Base-by-base conservation (phyloP, 176 grass and related monocot species). In the Oryza australiensis region DNA sequence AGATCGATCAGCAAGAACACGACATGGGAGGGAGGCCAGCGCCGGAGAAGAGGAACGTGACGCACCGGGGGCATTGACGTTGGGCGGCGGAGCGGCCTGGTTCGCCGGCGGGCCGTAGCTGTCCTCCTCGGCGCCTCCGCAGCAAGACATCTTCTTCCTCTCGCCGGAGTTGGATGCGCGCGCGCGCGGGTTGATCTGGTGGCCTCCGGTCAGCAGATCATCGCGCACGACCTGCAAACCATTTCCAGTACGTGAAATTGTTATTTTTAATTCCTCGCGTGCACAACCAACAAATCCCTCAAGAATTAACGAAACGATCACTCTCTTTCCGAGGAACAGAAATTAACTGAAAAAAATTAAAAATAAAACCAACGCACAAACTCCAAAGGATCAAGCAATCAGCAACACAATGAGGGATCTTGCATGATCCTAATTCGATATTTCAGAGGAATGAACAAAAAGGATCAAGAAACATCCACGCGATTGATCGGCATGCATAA, bases 121-220 rank as follows among this genome's bases (percentile, higher is more conserved):
- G 64, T 95, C 95, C 86, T 98, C 92, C 88, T 98, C 90, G 26
- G 77, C 88, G 70, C 86, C 83, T 28, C 92, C 92, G 67, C 92
- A 95, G 84, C 95, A 98, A 86, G 94, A 88, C 95, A 98, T 95
- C 43, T 63, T 76, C 20, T 73, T 76, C 51, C 67, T 83, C 67
- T 83, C 37, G 71, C 74, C 75, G 68, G 78, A 78, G 22, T 15
- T 22, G 64, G 64, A 80, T n/a, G 75, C 34, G n/a, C 29, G 81
- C 70, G 80, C 46, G 71, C 63, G 64, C 65, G 82, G 81, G 33
- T 73, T 73, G 51, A 27, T 75, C 74, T 79, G 84, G 88, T 38
- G 76, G 81, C 55, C 55, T 22, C 49, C 68, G 49, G 62, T 90
- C 88, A 90, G 80, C 62, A 86, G 68, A 73, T 70, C 84, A 90